Evolutionary conservation across 495 filamentous ascomycete species (phyloP), one percentile per base, ranked within the genome.

Genomic region (Staphylotrichum longicolle): DNA sequence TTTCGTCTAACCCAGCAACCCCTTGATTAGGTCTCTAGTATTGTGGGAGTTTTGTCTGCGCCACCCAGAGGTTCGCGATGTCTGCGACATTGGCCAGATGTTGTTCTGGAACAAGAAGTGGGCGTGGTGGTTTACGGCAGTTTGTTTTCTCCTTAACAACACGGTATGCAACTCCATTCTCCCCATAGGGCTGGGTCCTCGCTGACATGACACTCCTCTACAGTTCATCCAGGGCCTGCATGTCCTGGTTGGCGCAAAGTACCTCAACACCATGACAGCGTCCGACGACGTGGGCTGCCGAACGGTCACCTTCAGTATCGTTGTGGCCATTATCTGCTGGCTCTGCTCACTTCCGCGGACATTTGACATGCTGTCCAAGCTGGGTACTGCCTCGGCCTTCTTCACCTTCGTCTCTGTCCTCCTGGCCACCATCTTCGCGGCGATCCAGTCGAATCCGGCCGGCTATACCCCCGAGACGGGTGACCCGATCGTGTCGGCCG

Each of bases 91-190:
- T 68, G 91, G 91, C 14, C 90, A 94, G 72, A 89, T 90, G 81
- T 79, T 96, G 9, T 94, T 92, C 76, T 92, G 86, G 84, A 82
- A 84, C 64, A 84, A 88, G 68, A 84, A 81, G 61, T 86, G 85
- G 79, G 91, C 86, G 0, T 96, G 90, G 89, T 96, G 87, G 74
- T 78, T 83, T 45, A 96, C 91, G 0, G 91, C 89, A 3, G 76
- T 89, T 66, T 93, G 95, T 91, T 96, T 96, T 74, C 72, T 96
- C 35, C 71, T 94, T 61, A 96, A 96, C 79, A 96, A 96, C 66
- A 96, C 90, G 10, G 92, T 94, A 72, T 91, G 93, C 5, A 55
- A 12, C 27, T n/a, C 37, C 9, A 4, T 40, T 11, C 37, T 30
- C 6, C 53, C 30, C 12, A 1, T 30, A 5, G n/a, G 40, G 4